These are phyloP conservation scores for Ceratocystis lukuohia DNA, from an alignment of 2,329 filamentous ascomycete genomes.

Conservation along the genomic window DNA sequence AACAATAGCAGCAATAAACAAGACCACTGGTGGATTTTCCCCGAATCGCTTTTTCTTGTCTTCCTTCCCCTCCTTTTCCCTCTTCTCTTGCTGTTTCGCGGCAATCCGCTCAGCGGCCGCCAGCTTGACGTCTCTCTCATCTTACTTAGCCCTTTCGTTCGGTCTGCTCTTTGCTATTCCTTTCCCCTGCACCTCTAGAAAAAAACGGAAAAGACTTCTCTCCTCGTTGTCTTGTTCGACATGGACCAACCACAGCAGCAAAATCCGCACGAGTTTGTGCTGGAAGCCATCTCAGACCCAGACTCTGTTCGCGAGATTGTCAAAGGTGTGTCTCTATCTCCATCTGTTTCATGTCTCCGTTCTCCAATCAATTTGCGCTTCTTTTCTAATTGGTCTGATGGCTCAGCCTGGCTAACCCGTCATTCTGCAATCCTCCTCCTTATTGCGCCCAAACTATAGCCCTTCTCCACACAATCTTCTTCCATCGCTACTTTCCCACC, in stretches of 20 bases:
- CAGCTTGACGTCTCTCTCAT: neutral
- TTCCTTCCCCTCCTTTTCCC: neutral
- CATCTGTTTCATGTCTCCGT: conserved; percentile 1
- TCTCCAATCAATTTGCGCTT: conserved; percentile 15
- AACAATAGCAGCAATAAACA: conserved; percentile 5
- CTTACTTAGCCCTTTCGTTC: neutral
- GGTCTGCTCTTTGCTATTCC: neutral
- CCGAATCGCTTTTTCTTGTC: neutral
- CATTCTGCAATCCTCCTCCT: conserved; percentile 15
- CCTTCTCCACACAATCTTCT: conserved; percentile 94
- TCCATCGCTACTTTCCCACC: conserved; percentile 91
- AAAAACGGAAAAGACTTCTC: too few species aligned
- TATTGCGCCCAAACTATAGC: conserved; percentile 36
- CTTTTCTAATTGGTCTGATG: conserved; percentile 10
- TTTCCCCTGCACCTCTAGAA: too few species aligned
- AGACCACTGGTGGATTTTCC: conserved; percentile 8
- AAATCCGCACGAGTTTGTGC: conserved; percentile 53
- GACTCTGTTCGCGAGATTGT: conserved; percentile 82
- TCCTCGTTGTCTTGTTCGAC: conserved; percentile 7
- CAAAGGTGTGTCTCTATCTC: conserved; percentile 49
- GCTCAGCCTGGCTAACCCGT: conserved; percentile 12
- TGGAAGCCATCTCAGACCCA: conserved; percentile 88
- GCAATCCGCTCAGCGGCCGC: neutral
- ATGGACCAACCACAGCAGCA: conserved; percentile 45
- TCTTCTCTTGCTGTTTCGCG: neutral